These are phyloP conservation scores for Aspergillus versicolor DNA, from an alignment of 2,329 filamentous ascomycete species.

Conservation along the genomic window DNA sequence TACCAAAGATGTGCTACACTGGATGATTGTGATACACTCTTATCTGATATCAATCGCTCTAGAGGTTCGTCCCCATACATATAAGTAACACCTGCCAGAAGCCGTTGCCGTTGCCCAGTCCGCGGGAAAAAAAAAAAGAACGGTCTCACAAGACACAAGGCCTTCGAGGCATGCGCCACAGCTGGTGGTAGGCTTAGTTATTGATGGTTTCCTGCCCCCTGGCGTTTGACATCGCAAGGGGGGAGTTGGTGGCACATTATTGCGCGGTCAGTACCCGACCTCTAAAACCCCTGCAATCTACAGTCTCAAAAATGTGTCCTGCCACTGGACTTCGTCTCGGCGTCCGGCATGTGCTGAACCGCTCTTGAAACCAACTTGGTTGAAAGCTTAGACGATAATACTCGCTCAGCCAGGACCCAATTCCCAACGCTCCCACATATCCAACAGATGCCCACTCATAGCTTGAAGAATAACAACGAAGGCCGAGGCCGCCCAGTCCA, in stretches of 20 bases:
- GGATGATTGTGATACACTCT: not conserved
- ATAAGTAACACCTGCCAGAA: not conserved
- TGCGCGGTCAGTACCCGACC: conserved; percentile 5
- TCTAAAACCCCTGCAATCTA: not conserved
- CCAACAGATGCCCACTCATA: not conserved
- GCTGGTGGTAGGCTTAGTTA: not conserved
- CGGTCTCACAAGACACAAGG: not conserved
- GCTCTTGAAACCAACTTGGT: not conserved
- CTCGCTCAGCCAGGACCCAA: not conserved
- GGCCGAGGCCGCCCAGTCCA: no score
- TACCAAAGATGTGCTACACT: not conserved
- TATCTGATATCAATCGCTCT: conserved; percentile 11
- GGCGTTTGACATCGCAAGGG: not conserved
- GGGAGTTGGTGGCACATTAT: not conserved
- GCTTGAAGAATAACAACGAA: not conserved
- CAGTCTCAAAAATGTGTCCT: not conserved
- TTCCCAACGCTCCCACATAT: not conserved
- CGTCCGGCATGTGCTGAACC: not conserved
- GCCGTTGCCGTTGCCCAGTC: conserved; percentile 1
- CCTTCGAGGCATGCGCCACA: conserved; percentile 8
- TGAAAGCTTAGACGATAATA: not conserved
- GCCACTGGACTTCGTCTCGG: not conserved
- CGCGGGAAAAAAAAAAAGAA: not conserved
- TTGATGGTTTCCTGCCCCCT: not conserved
- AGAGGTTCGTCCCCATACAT: not conserved